These are phyloP conservation scores for Shiraia bambusicola DNA, from an alignment of 2,329 filamentous ascomycete genomes.

Conservation along the genomic window DNA sequence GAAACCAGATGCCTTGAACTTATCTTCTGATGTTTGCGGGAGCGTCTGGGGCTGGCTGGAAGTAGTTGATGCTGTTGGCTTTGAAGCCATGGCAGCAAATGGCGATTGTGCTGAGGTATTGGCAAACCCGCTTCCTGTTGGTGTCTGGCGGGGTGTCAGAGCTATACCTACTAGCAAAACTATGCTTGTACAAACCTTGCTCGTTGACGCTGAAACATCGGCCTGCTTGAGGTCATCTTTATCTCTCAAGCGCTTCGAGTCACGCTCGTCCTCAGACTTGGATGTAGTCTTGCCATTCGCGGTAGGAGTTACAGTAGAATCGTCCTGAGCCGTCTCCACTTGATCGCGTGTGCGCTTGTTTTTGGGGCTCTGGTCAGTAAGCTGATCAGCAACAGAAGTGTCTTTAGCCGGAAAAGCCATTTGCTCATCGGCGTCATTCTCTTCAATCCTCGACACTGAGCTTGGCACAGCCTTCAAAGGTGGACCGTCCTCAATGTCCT, in stretches of 20 bases:
- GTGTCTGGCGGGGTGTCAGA: slow-evolving; percentile 29
- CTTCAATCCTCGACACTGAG: slow-evolving; percentile 31
- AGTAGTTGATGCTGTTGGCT: slow-evolving; percentile 32
- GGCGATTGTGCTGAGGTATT: slow-evolving; percentile 51
- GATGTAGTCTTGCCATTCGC: slow-evolving; percentile 17
- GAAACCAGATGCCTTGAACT: slow-evolving; percentile 56
- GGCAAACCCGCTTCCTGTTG: slow-evolving; percentile 46
- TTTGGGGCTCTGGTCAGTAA: slow-evolving; percentile 46
- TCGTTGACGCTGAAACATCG: slow-evolving; percentile 19
- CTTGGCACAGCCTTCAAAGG: slow-evolving; percentile 38
- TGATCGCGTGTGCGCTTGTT: slow-evolving; percentile 50
- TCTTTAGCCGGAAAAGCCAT: slow-evolving; percentile 27
- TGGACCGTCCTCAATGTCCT: slow-evolving; percentile 32
- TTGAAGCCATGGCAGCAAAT: slow-evolving; percentile 49
- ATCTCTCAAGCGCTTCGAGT: slow-evolving; percentile 41
- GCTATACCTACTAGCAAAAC: background rate
- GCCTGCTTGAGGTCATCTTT: slow-evolving; percentile 26
- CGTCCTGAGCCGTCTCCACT: slow-evolving; percentile 14
- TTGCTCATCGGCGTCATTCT: slow-evolving; percentile 31
- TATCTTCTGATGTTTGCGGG: slow-evolving; percentile 46
- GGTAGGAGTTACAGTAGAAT: slow-evolving; percentile 13
- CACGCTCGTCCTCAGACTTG: slow-evolving; percentile 33
- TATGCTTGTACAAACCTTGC: slow-evolving; percentile 18
- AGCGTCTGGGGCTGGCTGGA: slow-evolving; percentile 20
- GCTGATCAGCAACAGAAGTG: slow-evolving; percentile 7